Evolutionary conservation across 495 filamentous ascomycete species (phyloP).

Genomic region (Pyrenopolyporus hunteri): DNA sequence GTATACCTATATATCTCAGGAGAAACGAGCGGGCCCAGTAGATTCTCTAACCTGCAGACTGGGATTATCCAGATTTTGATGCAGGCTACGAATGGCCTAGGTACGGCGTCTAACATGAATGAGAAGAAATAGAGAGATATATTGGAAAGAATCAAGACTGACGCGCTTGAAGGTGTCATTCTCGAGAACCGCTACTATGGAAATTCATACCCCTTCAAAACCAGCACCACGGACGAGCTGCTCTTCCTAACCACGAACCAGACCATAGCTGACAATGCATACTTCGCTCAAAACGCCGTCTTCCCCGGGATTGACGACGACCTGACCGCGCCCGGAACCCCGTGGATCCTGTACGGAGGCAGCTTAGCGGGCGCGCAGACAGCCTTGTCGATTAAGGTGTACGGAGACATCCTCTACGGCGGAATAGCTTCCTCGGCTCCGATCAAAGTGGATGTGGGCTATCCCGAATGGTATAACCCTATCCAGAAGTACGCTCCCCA

Average conservation of each 20-base stretch:
- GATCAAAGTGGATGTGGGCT: constrained; percentile 45
- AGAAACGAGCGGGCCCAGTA: constrained; percentile 46
- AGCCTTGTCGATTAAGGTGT: constrained; percentile 48
- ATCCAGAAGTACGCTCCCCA: constrained; percentile 40
- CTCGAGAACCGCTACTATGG: constrained; percentile 57
- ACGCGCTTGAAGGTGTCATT: constrained; percentile 44
- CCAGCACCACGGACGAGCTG: constrained; percentile 52
- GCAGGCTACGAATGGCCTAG: constrained; percentile 53
- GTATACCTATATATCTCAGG: constrained; percentile 55
- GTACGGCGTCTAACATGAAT: constrained; percentile 3
- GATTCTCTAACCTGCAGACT: constrained; percentile 44
- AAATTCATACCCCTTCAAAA: constrained; percentile 48
- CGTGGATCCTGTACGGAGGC: constrained; percentile 55
- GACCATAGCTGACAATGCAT: constrained; percentile 54
- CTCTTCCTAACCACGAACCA: constrained; percentile 55
- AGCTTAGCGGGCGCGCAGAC: constrained; percentile 53
- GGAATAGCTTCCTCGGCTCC: constrained; percentile 52
- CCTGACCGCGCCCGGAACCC: constrained; percentile 47
- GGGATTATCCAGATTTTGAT: constrained; percentile 56
- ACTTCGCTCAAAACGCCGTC: constrained; percentile 52
- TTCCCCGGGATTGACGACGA: constrained; percentile 47
- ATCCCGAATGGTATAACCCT: constrained; percentile 46
- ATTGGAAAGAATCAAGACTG: background rate
- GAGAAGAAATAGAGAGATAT: background rate
- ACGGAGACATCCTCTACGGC: constrained; percentile 52